A percentile compares a stretch with the other conserved stretches of the same genome.
Evolutionary conservation across 2,329 filamentous ascomycete species (phyloP).

Genomic region (Diaporthe ilicicola): DNA sequence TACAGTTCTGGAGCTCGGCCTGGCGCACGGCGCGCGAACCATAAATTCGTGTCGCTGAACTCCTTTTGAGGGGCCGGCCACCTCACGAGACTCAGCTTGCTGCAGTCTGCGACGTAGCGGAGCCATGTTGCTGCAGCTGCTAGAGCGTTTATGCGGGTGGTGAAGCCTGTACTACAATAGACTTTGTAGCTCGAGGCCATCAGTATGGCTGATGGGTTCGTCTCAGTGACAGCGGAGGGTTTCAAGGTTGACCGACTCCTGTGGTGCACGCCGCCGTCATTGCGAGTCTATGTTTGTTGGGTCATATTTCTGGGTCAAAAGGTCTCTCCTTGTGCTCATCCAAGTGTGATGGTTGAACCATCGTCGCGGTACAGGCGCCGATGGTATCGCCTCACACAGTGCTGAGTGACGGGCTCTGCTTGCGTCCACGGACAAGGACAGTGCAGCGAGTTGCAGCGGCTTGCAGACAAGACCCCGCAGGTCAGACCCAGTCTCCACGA

Average conservation of each 20-base stretch:
- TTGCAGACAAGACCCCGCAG: slow-evolving; percentile 15
- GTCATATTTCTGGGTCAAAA: background rate
- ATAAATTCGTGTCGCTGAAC: slow-evolving; percentile 5
- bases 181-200: background rate
- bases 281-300: background rate
- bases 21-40: slow-evolving; percentile 26
- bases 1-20: background rate
- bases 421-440: background rate
- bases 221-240: background rate
- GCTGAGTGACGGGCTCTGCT: background rate
- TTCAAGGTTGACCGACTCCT: slow-evolving; percentile 1
- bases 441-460: slow-evolving; percentile 19
- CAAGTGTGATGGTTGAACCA: slow-evolving; percentile 16
- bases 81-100: slow-evolving; percentile 17
- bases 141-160: slow-evolving; percentile 25
- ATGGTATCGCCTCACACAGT: slow-evolving; percentile 15
- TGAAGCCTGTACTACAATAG: slow-evolving; percentile 31
- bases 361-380: slow-evolving; percentile 7
- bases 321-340: slow-evolving; percentile 1
- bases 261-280: background rate
- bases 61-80: slow-evolving; percentile 20
- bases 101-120: slow-evolving; percentile 29
- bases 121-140: slow-evolving; percentile 21
- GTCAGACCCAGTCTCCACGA: slow-evolving; percentile 18
- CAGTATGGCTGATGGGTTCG: background rate